Base-by-base conservation (phyloP, 345 rosid genomes). In the Salix koriyanagi region DNA sequence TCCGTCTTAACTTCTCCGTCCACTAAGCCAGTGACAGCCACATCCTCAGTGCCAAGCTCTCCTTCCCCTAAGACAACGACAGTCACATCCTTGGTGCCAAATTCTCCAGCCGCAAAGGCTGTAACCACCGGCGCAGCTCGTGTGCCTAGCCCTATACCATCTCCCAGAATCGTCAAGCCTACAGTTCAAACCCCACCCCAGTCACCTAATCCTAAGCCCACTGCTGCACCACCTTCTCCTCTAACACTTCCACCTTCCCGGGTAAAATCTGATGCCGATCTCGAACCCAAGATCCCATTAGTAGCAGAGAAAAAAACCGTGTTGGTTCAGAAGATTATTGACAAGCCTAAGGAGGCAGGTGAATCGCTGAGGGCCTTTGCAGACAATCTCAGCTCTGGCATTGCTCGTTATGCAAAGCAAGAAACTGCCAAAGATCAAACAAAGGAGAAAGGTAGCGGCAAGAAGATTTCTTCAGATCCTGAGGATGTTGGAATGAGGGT, bases 161-260 rank as follows among this genome's bases (percentile, higher is more conserved):
- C 79, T 72, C 76, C 71, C 10, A 80, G 65, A 76, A 54, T 46
- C 39, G 39, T 79, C 28, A 79, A 70, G 65, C 82, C 87, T 0
- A 77, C 56, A 4, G 75, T 79, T 28, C 70, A 61, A 71, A 79
- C 88, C 61, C 85, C 89, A 36, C 85, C 83, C 15, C 85, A 75
- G 67, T 82, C 92, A 28, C 86, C 92, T 13, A 81, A 82, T 66
- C 54, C 25, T 28, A 85, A 76, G 58, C 80, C 86, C 37, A 75
- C 84, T 23, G 83, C 85, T 42, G 91, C 88, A 73, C 88, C 87
- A 48, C 97, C 91, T 32, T 91, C 98, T 58, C 97, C 98, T 70
- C 79, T 91, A 52, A 37, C 72, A 75, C 89, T 92, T n/a, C 98
- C 97, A 36, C 90, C 96, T 12, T 66, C 97, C 54, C 93, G 82